phyloP scores from a whole-genome alignment of 306 rosid genomes.

The Psophocarpus tetragonolobus region DNA sequence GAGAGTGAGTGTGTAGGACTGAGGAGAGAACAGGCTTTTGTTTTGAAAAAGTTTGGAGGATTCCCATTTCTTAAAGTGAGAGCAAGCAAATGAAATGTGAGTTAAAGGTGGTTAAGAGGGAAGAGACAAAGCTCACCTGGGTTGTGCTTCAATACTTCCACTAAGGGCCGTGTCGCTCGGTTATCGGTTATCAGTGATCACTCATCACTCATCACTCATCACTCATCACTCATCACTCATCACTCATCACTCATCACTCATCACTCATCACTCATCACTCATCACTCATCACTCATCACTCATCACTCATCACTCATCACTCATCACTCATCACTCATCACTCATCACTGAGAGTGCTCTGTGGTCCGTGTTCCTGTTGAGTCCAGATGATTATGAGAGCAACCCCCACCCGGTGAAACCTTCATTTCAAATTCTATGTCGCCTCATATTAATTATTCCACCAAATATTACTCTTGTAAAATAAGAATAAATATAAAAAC shows the following conservation, averaged over 20 bases:
- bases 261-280: too few relatives aligned
- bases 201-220: too few relatives aligned
- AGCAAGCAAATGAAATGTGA: neutral
- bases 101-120: neutral
- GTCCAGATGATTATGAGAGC: neutral
- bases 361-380: neutral
- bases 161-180: conserved; percentile 16
- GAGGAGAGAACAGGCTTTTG: neutral
- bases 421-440: conserved; percentile 32
- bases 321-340: too few relatives aligned
- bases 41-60: conserved; percentile 20
- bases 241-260: too few relatives aligned
- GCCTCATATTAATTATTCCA: too few relatives aligned
- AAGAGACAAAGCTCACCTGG: conserved; percentile 20
- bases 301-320: too few relatives aligned
- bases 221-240: too few relatives aligned
- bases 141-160: neutral
- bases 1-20: neutral
- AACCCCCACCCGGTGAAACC: neutral
- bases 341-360: neutral
- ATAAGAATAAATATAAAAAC: too few relatives aligned
- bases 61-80: conserved; percentile 38
- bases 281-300: too few relatives aligned
- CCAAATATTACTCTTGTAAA: too few relatives aligned
- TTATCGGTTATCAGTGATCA: conserved; percentile 15